Evolutionary conservation across 768 basidiomycete species (phyloP).

Genomic region (Phlegmacium glaucopus): DNA sequence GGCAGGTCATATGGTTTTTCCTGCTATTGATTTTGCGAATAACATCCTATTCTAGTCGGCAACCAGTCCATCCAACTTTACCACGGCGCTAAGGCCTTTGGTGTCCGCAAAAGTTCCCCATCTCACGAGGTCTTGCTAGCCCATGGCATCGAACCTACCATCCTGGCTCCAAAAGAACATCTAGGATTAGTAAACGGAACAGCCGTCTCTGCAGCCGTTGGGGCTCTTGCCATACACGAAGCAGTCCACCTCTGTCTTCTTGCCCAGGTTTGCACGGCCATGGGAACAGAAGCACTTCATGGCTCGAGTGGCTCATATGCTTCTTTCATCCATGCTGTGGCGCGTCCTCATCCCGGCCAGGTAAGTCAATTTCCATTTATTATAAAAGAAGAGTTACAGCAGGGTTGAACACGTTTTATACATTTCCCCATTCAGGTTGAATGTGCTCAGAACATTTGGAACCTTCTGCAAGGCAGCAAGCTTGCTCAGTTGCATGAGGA

Average conservation of each 20-base stretch:
- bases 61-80: slow-evolving; percentile 67
- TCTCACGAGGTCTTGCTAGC: slow-evolving; percentile 48
- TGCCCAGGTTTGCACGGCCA: slow-evolving; percentile 71
- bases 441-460: slow-evolving; percentile 58
- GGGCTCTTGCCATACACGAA: slow-evolving; percentile 67
- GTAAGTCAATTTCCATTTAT: slow-evolving; percentile 21
- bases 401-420: neutral
- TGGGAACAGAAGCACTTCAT: slow-evolving; percentile 74
- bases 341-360: slow-evolving; percentile 82
- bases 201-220: slow-evolving; percentile 72
- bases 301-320: slow-evolving; percentile 64
- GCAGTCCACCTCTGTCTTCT: slow-evolving; percentile 59
- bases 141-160: slow-evolving; percentile 55
- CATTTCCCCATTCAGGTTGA: slow-evolving; percentile 42
- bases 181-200: slow-evolving; percentile 75
- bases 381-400: no score
- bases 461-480: slow-evolving; percentile 57
- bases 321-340: slow-evolving; percentile 68
- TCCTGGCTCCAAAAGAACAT: slow-evolving; percentile 64
- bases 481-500: slow-evolving; percentile 59
- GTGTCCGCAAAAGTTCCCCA: slow-evolving; percentile 46
- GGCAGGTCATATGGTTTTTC: slow-evolving; percentile 25
- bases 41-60: slow-evolving; percentile 25
- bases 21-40: neutral
- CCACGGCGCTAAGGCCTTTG: slow-evolving; percentile 48